Conservation (phyloP, 345 rosid genomes). For the Arabidopsis arenosa region DNA sequence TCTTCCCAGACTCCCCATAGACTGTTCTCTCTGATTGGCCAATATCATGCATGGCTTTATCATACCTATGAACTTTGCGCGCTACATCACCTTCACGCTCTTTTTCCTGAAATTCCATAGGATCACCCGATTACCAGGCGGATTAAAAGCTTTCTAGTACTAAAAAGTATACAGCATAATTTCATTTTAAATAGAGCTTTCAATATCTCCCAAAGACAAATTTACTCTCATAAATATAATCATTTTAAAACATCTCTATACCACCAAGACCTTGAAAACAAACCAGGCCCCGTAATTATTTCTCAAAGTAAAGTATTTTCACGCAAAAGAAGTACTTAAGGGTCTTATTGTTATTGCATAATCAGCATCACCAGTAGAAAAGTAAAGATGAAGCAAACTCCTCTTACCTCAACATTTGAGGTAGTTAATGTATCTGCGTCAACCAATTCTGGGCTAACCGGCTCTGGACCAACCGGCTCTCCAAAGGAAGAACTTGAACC, state of each 20-base stretch:
- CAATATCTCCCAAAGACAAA: neutral
- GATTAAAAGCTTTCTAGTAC: conserved; percentile 9
- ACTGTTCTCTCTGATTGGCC: conserved; percentile 50
- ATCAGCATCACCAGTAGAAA: conserved; percentile 14
- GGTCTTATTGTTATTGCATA: neutral
- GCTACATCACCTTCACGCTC: conserved; percentile 46
- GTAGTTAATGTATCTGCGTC: conserved; percentile 17
- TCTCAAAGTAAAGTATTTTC: conserved; percentile 4
- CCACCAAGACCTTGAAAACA: conserved; percentile 18
- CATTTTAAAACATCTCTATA: no score
- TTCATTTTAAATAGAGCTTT: conserved; percentile 5
- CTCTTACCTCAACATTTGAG: conserved; percentile 59
- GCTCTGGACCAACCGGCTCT: conserved; percentile 49
- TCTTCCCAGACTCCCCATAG: conserved; percentile 53
- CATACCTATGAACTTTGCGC: conserved; percentile 49
- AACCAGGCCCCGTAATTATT: conserved; percentile 1
- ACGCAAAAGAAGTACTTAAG: neutral
- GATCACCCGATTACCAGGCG: conserved; percentile 11
- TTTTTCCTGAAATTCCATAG: conserved; percentile 58
- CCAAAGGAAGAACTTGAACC: conserved; percentile 50
- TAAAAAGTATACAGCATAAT: neutral
- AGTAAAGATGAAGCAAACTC: conserved; percentile 33
- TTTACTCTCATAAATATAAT: neutral
- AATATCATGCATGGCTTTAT: conserved; percentile 50
- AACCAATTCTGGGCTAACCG: conserved; percentile 37